A percentile compares a stretch with the other conserved stretches of the same genome.
These are phyloP conservation scores for Lactarius tabidus DNA, from an alignment of 768 basidiomycete genomes.

Conservation along the genomic window DNA sequence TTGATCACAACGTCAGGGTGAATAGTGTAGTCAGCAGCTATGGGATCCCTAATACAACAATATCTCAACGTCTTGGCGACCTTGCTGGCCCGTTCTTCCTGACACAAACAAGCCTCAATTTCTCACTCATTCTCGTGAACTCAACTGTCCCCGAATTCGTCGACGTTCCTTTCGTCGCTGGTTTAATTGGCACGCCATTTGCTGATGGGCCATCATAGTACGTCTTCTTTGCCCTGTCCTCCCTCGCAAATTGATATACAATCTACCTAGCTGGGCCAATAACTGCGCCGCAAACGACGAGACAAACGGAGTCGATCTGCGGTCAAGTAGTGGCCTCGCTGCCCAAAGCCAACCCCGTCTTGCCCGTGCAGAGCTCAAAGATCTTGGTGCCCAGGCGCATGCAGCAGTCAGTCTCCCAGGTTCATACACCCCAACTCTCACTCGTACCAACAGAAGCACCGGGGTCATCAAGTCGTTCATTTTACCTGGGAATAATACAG, in stretches of 20 bases:
- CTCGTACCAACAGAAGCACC: constrained; percentile 42
- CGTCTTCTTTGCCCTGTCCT: constrained; percentile 26
- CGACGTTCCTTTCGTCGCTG: constrained; percentile 49
- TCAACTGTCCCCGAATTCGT: constrained; percentile 48
- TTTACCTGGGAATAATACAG: constrained; percentile 52
- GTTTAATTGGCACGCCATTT: constrained; percentile 45
- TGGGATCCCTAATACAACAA: constrained; percentile 37
- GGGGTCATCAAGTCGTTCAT: constrained; percentile 56
- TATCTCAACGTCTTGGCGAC: constrained; percentile 55
- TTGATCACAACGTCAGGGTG: constrained; percentile 60
- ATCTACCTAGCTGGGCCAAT: constrained; percentile 46
- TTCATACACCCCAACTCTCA: constrained; percentile 45
- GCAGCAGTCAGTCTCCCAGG: constrained; percentile 44
- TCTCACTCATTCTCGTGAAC: constrained; percentile 45
- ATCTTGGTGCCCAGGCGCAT: constrained; percentile 10
- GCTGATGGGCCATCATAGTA: constrained; percentile 50
- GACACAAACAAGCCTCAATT: constrained; percentile 42
- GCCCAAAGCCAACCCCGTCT: constrained; percentile 31
- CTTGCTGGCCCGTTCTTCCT: constrained; percentile 52
- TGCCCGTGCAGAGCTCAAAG: constrained; percentile 16
- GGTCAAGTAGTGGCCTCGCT: constrained; percentile 12
- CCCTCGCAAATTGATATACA: not conserved
- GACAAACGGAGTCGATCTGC: constrained; percentile 54
- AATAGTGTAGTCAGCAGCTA: constrained; percentile 63
- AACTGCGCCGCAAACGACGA: constrained; percentile 51